phyloP scores from a whole-genome alignment of 257 asterid genomes.

The Solanum commersonii region DNA sequence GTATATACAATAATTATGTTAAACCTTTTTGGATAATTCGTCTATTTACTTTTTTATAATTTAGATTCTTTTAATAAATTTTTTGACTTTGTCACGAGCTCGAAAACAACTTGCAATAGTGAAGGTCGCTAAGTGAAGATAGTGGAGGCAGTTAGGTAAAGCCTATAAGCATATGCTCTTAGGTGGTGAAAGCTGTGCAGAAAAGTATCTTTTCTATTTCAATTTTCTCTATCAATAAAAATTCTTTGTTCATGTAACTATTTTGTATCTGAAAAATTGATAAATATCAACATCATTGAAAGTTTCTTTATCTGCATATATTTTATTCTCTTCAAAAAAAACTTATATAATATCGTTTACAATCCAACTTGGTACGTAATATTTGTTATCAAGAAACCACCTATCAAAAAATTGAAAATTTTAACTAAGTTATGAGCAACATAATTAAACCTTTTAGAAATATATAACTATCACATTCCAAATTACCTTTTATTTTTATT shows the following conservation, averaged over 20 bases:
- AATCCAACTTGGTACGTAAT: background rate
- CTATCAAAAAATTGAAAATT: too few relatives aligned
- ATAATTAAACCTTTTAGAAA: background rate
- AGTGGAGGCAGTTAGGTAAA: background rate
- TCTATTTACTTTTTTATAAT: too few relatives aligned
- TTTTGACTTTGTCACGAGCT: fast-evolving
- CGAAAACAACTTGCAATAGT: background rate
- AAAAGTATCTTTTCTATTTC: too few relatives aligned
- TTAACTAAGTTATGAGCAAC: too few relatives aligned
- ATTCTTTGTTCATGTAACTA: background rate
- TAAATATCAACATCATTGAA: background rate
- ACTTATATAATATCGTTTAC: background rate
- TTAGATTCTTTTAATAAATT: too few relatives aligned
- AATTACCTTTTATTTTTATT: too few relatives aligned
- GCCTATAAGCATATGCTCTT: background rate
- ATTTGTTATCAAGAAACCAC: background rate
- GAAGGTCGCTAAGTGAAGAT: background rate
- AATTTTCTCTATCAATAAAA: too few relatives aligned
- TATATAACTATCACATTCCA: background rate
- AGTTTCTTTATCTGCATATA: background rate
- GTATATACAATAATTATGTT: too few relatives aligned
- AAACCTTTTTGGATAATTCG: too few relatives aligned
- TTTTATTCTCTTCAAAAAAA: too few relatives aligned
- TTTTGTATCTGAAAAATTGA: background rate
- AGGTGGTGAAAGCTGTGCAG: background rate